These are phyloP conservation scores for Friedmanniomyces endolithicus DNA, from an alignment of 495 filamentous ascomycete genomes.

Conservation along the genomic window DNA sequence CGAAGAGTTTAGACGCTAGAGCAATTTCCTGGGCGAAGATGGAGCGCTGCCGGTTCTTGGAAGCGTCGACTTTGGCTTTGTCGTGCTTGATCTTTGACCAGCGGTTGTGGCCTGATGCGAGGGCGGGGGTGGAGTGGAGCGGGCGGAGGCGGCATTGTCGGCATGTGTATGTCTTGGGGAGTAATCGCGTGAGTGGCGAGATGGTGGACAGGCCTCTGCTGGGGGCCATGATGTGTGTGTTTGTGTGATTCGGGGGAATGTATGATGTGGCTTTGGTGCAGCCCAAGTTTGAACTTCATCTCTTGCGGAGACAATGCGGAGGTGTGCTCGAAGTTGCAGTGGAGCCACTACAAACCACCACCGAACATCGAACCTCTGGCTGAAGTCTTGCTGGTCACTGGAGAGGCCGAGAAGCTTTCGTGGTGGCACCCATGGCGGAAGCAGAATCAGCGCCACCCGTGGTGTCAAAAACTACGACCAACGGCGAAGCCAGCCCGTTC, in stretches of 20 bases:
- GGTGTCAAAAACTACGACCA: background rate
- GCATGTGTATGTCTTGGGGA: constrained; percentile 5
- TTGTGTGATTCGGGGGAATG: too few relatives aligned
- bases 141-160: constrained; percentile 1
- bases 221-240: constrained; percentile 6
- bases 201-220: constrained; percentile 12
- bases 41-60: constrained; percentile 39
- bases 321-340: constrained; percentile 17
- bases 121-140: constrained; percentile 12
- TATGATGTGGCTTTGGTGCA: too few relatives aligned
- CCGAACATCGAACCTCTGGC: too few relatives aligned
- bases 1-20: constrained; percentile 48
- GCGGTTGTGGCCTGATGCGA: constrained; percentile 63
- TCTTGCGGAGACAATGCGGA: constrained; percentile 6
- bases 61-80: constrained; percentile 66
- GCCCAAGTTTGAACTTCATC: too few relatives aligned
- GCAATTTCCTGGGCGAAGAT: constrained; percentile 40
- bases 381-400: too few relatives aligned
- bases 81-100: constrained; percentile 95
- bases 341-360: background rate
- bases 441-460: constrained; percentile 32
- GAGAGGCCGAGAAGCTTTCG: constrained; percentile 25
- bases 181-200: background rate
- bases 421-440: constrained; percentile 22
- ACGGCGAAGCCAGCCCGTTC: constrained; percentile 7